Conservation (phyloP, 2,329 filamentous ascomycete species). For the Trichoderma sp. region DNA sequence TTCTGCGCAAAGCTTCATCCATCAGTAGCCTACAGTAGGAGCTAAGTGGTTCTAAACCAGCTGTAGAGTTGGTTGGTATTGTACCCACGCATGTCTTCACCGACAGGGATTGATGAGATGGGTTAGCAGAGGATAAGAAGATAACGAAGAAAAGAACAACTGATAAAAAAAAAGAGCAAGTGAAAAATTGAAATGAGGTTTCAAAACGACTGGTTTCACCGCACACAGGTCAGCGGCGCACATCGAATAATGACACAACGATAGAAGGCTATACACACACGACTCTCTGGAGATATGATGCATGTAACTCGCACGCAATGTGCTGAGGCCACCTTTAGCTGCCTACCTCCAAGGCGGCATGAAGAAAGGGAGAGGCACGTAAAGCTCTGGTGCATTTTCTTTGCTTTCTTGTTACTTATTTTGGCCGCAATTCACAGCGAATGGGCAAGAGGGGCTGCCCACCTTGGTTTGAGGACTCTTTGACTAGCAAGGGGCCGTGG, state of each 20-base stretch:
- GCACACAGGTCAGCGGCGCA: background rate
- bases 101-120: background rate
- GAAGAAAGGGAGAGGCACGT: background rate
- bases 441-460: background rate
- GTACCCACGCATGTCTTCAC: background rate
- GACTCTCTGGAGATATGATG: background rate
- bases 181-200: background rate
- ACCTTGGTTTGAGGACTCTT: background rate
- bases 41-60: background rate
- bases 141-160: background rate
- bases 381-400: background rate
- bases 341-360: background rate
- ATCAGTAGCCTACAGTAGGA: background rate
- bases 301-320: conserved; percentile 12
- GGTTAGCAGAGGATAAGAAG: background rate
- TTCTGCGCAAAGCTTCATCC: background rate
- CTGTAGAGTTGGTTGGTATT: background rate
- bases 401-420: background rate
- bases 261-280: conserved; percentile 21
- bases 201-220: background rate
- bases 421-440: background rate
- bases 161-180: background rate
- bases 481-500: background rate
- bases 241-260: conserved; percentile 14
- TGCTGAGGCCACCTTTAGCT: background rate